These are phyloP conservation scores for Ophiocordyceps sinensis DNA, from an alignment of 2,329 filamentous ascomycete species.

Conservation along the genomic window DNA sequence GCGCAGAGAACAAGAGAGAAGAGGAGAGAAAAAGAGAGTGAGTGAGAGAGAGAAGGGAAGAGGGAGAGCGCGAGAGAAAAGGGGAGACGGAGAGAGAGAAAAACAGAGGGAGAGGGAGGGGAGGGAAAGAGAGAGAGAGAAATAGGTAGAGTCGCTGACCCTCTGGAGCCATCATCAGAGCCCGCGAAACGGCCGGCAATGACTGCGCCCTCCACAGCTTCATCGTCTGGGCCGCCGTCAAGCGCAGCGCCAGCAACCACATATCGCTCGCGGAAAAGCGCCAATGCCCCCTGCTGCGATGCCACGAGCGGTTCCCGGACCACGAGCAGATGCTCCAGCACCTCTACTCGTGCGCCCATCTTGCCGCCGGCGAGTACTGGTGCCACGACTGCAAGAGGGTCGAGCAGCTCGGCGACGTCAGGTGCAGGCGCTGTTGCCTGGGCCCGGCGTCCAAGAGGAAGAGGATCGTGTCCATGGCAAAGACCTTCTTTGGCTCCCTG, in stretches of 20 bases:
- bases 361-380: conserved; percentile 37
- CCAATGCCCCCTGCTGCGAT: conserved; percentile 37
- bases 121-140: no score
- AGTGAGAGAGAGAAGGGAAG: no score
- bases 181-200: conserved; percentile 27
- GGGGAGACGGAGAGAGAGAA: no score
- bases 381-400: conserved; percentile 39
- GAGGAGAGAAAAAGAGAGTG: no score
- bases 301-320: conserved; percentile 32
- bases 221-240: conserved; percentile 41
- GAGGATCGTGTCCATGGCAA: background rate
- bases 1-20: no score
- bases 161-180: conserved; percentile 15
- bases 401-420: conserved; percentile 36
- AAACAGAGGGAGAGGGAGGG: background rate
- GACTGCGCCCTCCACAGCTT: conserved; percentile 40
- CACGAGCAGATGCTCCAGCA: conserved; percentile 22
- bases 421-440: conserved; percentile 30
- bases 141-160: no score
- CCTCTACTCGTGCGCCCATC: conserved; percentile 23
- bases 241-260: conserved; percentile 33
- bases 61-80: no score
- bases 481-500: conserved; percentile 27
- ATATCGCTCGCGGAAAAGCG: conserved; percentile 33
- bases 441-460: conserved; percentile 3